Conservation (phyloP, 768 basidiomycete species). For the Scleroderma bovista region DNA sequence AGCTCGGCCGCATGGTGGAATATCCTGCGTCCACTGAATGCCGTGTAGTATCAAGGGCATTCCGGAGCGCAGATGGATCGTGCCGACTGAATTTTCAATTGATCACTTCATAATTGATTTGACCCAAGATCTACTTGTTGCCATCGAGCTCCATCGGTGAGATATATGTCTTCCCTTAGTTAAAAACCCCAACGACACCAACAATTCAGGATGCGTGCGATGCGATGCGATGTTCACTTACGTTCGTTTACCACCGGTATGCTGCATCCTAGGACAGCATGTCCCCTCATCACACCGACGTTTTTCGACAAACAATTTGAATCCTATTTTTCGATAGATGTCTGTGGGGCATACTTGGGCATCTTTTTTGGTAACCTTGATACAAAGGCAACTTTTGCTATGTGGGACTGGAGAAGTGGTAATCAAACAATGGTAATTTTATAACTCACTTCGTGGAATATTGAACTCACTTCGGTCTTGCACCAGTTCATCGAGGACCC, state of each 20-base stretch:
- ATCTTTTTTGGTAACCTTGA: constrained; percentile 19
- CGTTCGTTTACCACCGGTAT: constrained; percentile 20
- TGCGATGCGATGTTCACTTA: constrained; percentile 18
- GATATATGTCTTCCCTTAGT: neutral
- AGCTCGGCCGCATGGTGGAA: constrained; percentile 6
- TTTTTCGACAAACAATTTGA: constrained; percentile 2
- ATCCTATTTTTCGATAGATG: constrained; percentile 22
- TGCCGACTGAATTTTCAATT: constrained; percentile 16
- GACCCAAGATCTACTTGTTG: constrained; percentile 31
- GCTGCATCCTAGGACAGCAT: neutral
- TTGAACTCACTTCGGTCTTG: neutral
- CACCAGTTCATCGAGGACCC: constrained; percentile 15
- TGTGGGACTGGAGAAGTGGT: constrained; percentile 36
- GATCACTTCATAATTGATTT: constrained; percentile 7
- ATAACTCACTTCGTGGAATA: constrained; percentile 3
- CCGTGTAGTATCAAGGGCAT: constrained; percentile 28
- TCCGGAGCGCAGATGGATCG: too few species aligned
- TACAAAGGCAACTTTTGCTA: constrained; percentile 12
- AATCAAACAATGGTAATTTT: constrained; percentile 20
- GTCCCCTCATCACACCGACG: too few species aligned
- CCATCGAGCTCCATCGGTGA: constrained; percentile 14
- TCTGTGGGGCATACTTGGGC: constrained; percentile 26
- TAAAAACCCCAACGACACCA: neutral
- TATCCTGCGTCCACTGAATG: constrained; percentile 23
- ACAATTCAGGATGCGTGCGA: neutral